phyloP scores from a whole-genome alignment of 805 yeast species.

The Ogataea pini region DNA sequence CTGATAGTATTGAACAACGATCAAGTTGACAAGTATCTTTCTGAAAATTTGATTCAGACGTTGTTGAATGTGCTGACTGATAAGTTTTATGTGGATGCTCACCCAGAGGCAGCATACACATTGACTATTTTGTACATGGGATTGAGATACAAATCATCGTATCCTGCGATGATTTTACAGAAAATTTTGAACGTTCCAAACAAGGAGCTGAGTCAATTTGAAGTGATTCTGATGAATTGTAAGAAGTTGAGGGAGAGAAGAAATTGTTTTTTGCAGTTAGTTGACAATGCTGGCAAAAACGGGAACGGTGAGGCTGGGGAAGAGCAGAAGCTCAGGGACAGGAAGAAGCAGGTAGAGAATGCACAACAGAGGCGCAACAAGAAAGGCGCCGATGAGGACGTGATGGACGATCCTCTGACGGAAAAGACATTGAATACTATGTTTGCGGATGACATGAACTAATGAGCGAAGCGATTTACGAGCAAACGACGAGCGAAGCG shows the following conservation, averaged over 20 bases:
- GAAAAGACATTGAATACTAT: conserved; percentile 65
- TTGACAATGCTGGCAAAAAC: conserved; percentile 54
- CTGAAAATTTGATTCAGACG: conserved; percentile 68
- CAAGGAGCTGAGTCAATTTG: conserved; percentile 63
- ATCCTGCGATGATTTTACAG: conserved; percentile 63
- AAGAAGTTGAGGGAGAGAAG: conserved; percentile 77
- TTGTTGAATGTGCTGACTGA: conserved; percentile 68
- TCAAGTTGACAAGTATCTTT: conserved; percentile 70
- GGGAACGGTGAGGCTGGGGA: conserved; percentile 34
- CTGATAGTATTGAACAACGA: conserved; percentile 63
- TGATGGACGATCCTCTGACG: conserved; percentile 70
- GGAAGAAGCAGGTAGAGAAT: conserved; percentile 56
- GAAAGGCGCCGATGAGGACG: conserved; percentile 40
- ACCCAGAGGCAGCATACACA: conserved; percentile 88
- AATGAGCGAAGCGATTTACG: too few species aligned
- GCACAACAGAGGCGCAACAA: conserved; percentile 48
- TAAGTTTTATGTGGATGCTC: conserved; percentile 80
- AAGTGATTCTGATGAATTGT: conserved; percentile 60
- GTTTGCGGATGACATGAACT: conserved; percentile 44
- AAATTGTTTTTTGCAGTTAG: conserved; percentile 72
- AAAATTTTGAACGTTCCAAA: conserved; percentile 52
- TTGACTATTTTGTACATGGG: conserved; percentile 78
- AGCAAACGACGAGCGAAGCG: neutral
- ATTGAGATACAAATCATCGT: conserved; percentile 65
- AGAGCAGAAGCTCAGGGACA: conserved; percentile 39